Evolutionary conservation across 2,329 filamentous ascomycete species (phyloP).

Genomic region (Scytalidium sp.): DNA sequence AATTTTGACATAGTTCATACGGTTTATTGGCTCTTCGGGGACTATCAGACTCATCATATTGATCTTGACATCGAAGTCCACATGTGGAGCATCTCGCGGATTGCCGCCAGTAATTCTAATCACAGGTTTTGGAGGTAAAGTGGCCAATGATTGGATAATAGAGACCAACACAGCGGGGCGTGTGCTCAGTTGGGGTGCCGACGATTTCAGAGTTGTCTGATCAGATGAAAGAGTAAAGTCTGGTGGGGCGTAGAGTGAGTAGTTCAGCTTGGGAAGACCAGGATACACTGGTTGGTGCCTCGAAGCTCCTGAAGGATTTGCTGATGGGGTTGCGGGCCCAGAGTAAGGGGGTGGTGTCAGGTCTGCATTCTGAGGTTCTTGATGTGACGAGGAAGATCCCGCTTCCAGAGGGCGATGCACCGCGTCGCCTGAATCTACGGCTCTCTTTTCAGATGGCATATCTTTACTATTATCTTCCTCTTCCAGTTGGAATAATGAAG

Average conservation of each 20-base stretch:
- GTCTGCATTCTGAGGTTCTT: constrained; percentile 8
- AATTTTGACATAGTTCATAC: constrained; percentile 53
- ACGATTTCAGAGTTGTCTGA: constrained; percentile 43
- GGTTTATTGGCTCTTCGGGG: constrained; percentile 34
- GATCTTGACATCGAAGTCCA: constrained; percentile 52
- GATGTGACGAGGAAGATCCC: constrained; percentile 7
- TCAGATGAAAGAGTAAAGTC: constrained; percentile 50
- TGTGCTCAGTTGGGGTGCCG: constrained; percentile 45
- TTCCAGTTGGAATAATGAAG: not conserved
- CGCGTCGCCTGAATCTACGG: constrained; percentile 14
- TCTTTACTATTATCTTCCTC: not conserved
- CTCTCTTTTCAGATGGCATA: constrained; percentile 8
- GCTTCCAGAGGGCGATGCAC: constrained; percentile 15
- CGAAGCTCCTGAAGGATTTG: not conserved
- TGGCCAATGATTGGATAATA: constrained; percentile 45
- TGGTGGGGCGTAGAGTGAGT: constrained; percentile 42
- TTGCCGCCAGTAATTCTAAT: constrained; percentile 45
- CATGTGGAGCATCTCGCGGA: constrained; percentile 35
- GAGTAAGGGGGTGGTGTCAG: constrained; percentile 24
- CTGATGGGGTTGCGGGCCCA: constrained; percentile 11
- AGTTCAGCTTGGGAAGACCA: constrained; percentile 22
- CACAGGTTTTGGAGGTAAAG: constrained; percentile 52
- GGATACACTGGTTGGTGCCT: constrained; percentile 13
- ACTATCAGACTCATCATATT: constrained; percentile 54
- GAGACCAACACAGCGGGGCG: constrained; percentile 42